These are phyloP conservation scores for Inosperma sp. DNA, from an alignment of 768 basidiomycete genomes.

Conservation along the genomic window DNA sequence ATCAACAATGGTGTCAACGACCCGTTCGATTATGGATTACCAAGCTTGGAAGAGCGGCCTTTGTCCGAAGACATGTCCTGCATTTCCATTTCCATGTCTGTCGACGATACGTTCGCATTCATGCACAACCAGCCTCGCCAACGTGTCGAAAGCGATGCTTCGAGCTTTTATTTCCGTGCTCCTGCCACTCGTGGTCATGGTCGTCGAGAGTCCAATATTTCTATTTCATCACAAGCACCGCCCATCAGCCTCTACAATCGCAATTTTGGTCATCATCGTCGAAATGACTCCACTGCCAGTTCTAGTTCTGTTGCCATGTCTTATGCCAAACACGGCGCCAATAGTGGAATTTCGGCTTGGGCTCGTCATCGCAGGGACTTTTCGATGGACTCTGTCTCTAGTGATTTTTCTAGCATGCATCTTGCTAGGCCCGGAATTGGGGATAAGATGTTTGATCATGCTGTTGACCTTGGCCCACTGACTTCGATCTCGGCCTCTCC, in stretches of 20 bases:
- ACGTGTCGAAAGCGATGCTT: constrained; percentile 71
- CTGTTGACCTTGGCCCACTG: constrained; percentile 50
- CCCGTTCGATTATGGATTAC: constrained; percentile 69
- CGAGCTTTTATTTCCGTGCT: constrained; percentile 67
- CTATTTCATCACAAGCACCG: constrained; percentile 50
- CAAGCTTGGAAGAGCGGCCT: constrained; percentile 50
- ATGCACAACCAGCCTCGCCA: constrained; percentile 36
- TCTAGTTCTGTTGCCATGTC: constrained; percentile 54
- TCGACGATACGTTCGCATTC: constrained; percentile 77
- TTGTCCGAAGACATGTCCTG: constrained; percentile 53
- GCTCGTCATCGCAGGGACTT: constrained; percentile 50
- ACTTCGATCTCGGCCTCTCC: constrained; percentile 66
- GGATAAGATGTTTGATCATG: constrained; percentile 82
- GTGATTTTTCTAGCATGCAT: constrained; percentile 55
- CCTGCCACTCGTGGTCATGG: constrained; percentile 43
- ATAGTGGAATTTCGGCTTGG: constrained; percentile 56
- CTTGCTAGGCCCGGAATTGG: constrained; percentile 70
- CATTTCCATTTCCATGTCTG: constrained; percentile 48
- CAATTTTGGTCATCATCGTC: constrained; percentile 46
- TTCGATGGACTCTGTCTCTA: constrained; percentile 63
- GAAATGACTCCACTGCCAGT: constrained; percentile 57
- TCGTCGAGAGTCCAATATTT: constrained; percentile 59
- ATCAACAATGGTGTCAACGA: constrained; percentile 58
- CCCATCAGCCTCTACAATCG: constrained; percentile 73
- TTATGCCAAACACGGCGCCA: constrained; percentile 49